Percentiles rank a stretch among this genome's conserved stretches.
These are phyloP conservation scores for Mycena crocata DNA, from an alignment of 768 basidiomycete genomes.

Conservation along the genomic window DNA sequence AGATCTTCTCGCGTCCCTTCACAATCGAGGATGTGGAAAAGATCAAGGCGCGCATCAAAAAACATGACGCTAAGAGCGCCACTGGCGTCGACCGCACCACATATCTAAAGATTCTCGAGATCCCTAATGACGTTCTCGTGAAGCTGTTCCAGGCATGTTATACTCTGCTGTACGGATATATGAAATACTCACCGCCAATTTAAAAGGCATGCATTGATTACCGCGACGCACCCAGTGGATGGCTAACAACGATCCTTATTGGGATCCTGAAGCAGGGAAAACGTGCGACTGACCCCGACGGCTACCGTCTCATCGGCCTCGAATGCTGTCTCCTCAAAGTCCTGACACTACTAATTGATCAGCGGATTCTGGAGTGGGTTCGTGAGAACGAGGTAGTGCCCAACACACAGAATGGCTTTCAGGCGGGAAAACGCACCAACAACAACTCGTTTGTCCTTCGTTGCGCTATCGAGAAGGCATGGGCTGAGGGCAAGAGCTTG, in stretches of 20 bases:
- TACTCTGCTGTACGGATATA: background rate
- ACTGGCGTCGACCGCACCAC: background rate
- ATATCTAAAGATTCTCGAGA: background rate
- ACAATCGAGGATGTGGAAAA: background rate
- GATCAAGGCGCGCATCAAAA: background rate
- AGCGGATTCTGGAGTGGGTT: too few relatives aligned
- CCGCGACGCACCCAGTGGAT: background rate
- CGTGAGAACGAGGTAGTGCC: slow-evolving; percentile 34
- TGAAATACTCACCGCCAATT: background rate
- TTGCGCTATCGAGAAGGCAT: slow-evolving; percentile 37
- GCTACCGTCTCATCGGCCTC: slow-evolving; percentile 33
- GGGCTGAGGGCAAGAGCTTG: too few relatives aligned
- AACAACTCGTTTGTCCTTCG: slow-evolving; percentile 43
- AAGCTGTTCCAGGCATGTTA: slow-evolving; percentile 6
- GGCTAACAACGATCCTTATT: slow-evolving; percentile 12
- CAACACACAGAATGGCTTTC: slow-evolving; percentile 46
- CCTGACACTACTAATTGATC: slow-evolving; percentile 37
- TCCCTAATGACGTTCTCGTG: slow-evolving; percentile 3
- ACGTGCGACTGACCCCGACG: slow-evolving; percentile 20
- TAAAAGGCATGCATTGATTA: background rate
- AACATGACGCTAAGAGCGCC: background rate
- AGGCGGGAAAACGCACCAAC: slow-evolving; percentile 38
- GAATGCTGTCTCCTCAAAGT: slow-evolving; percentile 37
- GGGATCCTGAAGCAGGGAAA: slow-evolving; percentile 35
- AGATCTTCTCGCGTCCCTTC: background rate